Conservation (phyloP, 1,284 basidiomycete species). For the Taiwanofungus camphoratus region DNA sequence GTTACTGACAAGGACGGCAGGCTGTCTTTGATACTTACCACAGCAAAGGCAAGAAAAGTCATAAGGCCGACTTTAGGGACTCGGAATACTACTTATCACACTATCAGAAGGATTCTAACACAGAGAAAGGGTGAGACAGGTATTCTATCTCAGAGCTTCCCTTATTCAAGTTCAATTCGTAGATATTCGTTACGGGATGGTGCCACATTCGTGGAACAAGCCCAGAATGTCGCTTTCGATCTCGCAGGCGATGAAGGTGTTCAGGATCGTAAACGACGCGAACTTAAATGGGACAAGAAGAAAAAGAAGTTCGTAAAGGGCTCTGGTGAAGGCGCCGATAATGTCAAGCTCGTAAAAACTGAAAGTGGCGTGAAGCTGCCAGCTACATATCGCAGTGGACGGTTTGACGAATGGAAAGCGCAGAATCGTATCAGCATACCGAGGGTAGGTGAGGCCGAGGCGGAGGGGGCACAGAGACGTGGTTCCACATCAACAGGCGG, state of each 20-base stretch:
- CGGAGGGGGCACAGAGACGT: slow-evolving; percentile 31
- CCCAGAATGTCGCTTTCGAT: slow-evolving; percentile 77
- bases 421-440: slow-evolving; percentile 72
- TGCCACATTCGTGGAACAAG: slow-evolving; percentile 83
- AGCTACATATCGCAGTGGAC: slow-evolving; percentile 87
- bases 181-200: slow-evolving; percentile 87
- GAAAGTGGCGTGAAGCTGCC: slow-evolving; percentile 94
- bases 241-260: slow-evolving; percentile 77
- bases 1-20: slow-evolving; percentile 33
- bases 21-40: slow-evolving; percentile 66
- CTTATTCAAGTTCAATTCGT: slow-evolving; percentile 7
- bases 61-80: slow-evolving; percentile 61
- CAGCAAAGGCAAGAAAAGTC: slow-evolving; percentile 39
- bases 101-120: slow-evolving; percentile 78
- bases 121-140: slow-evolving; percentile 78
- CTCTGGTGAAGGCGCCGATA: slow-evolving; percentile 82
- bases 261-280: slow-evolving; percentile 59
- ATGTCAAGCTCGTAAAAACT: slow-evolving; percentile 90
- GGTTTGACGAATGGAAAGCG: slow-evolving; percentile 93
- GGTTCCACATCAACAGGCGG: slow-evolving; percentile 34
- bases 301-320: slow-evolving; percentile 94
- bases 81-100: slow-evolving; percentile 90
- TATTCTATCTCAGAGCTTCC: not conserved
- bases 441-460: slow-evolving; percentile 76
- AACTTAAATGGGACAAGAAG: slow-evolving; percentile 89